Evolutionary conservation across 2,329 filamentous ascomycete genomes (phyloP).

Genomic region (Aspergillus fumigatus): DNA sequence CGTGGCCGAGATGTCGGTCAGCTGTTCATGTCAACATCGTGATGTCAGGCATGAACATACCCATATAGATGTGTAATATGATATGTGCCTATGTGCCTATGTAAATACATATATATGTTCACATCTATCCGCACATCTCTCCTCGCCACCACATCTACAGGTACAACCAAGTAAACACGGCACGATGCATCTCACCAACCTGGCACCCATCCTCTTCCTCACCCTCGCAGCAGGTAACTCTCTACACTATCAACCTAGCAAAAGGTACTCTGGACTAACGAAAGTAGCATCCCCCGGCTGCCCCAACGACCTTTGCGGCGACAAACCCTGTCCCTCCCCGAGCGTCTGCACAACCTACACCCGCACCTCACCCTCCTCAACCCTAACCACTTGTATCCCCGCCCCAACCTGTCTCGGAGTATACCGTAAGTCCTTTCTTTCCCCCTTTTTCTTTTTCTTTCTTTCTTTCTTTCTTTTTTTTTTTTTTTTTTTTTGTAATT

Average conservation of each 20-base stretch:
- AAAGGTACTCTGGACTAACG: background rate
- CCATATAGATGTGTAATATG: no score
- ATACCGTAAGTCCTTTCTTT: slow-evolving; percentile 12
- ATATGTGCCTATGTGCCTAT: no score
- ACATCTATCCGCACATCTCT: background rate
- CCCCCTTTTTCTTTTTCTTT: no score
- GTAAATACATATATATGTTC: background rate
- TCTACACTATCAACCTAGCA: background rate
- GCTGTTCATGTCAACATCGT: background rate
- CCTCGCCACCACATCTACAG: background rate
- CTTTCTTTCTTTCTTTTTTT: no score
- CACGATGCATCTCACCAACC: background rate
- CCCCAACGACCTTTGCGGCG: background rate
- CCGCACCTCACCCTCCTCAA: slow-evolving; percentile 9
- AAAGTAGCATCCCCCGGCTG: background rate
- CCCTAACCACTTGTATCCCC: slow-evolving; percentile 20
- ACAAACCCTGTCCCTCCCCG: background rate
- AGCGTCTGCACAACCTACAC: slow-evolving; percentile 5
- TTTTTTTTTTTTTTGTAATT: no score
- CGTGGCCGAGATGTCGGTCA: background rate
- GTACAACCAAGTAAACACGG: background rate
- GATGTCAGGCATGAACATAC: no score
- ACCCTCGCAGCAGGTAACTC: background rate
- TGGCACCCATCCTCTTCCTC: background rate
- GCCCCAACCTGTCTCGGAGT: slow-evolving; percentile 22